A percentile compares a stretch with the other conserved stretches of the same genome.
These are phyloP conservation scores for Aspergillus hortae DNA, from an alignment of 2,329 filamentous ascomycete genomes.

Conservation along the genomic window DNA sequence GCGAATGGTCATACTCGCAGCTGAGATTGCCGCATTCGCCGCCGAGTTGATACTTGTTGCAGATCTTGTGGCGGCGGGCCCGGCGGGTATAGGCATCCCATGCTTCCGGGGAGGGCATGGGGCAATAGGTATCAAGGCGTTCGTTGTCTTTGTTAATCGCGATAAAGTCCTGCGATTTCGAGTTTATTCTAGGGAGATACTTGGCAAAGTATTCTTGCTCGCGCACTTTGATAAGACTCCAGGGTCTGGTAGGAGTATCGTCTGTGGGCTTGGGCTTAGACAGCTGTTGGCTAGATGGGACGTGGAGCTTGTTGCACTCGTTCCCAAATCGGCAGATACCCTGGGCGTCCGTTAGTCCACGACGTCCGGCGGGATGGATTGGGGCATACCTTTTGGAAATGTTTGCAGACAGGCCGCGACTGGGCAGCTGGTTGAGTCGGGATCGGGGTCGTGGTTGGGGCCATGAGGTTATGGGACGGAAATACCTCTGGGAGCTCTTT, in stretches of 20 bases:
- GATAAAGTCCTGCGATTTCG: conserved; percentile 30
- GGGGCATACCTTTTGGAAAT: conserved; percentile 29
- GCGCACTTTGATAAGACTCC: conserved; percentile 13
- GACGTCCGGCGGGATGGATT: too few species aligned
- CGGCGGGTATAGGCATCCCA: conserved; percentile 39
- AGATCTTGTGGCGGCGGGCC: conserved; percentile 42
- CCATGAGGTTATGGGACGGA: conserved; percentile 37
- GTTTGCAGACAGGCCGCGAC: conserved; percentile 26
- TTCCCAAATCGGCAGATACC: conserved; percentile 32
- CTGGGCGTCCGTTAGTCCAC: conserved; percentile 14
- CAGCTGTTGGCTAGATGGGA: conserved; percentile 23
- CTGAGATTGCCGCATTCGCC: conserved; percentile 34
- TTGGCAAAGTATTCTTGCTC: conserved; percentile 19
- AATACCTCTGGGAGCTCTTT: conserved; percentile 54
- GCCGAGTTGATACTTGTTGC: conserved; percentile 48
- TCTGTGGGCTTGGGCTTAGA: conserved; percentile 12
- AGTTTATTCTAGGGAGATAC: conserved; percentile 14
- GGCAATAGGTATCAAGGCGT: conserved; percentile 46
- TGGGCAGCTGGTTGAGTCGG: conserved; percentile 1
- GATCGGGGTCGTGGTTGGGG: conserved; percentile 4
- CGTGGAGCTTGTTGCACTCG: conserved; percentile 29
- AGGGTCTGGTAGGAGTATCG: conserved; percentile 14
- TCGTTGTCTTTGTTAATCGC: conserved; percentile 47
- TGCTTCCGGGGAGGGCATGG: conserved; percentile 34
- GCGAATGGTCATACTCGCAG: conserved; percentile 47